A percentile compares a stretch with the other conserved stretches of the same genome.
phyloP scores from a whole-genome alignment of 805 yeast genomes.

The Brettanomyces sp. region DNA sequence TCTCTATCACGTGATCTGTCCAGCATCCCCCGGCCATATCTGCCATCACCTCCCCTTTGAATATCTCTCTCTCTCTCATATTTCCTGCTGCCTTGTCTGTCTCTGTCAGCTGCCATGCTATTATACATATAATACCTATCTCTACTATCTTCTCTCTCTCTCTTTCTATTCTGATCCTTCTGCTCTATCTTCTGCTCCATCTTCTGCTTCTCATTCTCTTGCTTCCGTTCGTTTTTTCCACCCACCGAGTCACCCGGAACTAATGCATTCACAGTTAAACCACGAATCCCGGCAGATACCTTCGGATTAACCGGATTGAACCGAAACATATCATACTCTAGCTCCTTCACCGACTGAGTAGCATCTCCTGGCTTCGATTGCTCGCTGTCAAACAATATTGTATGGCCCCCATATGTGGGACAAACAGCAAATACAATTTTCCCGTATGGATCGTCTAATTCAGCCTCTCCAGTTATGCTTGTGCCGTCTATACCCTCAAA shows the following conservation, averaged over 20 bases:
- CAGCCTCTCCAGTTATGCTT: neutral
- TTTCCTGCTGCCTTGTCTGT: neutral
- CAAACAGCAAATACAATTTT: too few species aligned
- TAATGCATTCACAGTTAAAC: neutral
- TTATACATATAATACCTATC: slow-evolving; percentile 23
- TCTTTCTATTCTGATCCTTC: neutral
- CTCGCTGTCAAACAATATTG: too few species aligned
- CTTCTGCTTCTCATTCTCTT: neutral
- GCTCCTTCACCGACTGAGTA: too few species aligned
- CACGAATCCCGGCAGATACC: too few species aligned
- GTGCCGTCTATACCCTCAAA: too few species aligned
- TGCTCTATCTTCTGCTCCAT: neutral
- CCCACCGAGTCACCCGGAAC: neutral
- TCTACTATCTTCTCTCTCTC: neutral
- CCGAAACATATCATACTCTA: too few species aligned
- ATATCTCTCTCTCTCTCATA: slow-evolving; percentile 1
- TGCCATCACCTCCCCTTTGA: neutral
- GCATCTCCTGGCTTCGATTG: too few species aligned
- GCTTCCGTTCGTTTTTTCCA: neutral
- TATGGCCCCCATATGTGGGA: too few species aligned
- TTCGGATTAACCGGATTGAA: too few species aligned
- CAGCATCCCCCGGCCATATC: neutral
- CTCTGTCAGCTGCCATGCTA: slow-evolving; percentile 3
- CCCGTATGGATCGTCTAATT: neutral
- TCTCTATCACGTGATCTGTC: slow-evolving; percentile 1